Conservation (phyloP, 805 yeast genomes). For the Pachysolen tannophilus region DNA sequence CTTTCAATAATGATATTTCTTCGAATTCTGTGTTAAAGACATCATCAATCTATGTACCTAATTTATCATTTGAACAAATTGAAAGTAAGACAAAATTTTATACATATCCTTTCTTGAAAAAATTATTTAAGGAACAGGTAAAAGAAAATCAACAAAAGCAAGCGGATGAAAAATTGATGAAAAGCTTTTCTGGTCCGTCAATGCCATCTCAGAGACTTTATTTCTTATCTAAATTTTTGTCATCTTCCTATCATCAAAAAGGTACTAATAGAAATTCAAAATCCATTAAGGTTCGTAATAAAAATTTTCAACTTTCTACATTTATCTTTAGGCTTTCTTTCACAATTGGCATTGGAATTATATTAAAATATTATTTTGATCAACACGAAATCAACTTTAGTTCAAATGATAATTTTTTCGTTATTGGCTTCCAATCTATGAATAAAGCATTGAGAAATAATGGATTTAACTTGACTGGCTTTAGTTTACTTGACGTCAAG, state of each 20-base stretch:
- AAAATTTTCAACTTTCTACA: neutral
- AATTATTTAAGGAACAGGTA: conserved; percentile 1
- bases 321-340: neutral
- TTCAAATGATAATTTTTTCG: neutral
- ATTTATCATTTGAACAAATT: neutral
- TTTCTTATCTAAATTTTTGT: neutral
- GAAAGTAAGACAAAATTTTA: neutral
- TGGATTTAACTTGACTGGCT: neutral
- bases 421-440: neutral
- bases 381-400: neutral
- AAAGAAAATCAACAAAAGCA: conserved; percentile 1
- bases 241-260: neutral
- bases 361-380: neutral
- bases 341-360: neutral
- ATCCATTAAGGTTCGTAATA: neutral
- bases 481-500: neutral
- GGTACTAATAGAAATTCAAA: too few species aligned
- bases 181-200: too few species aligned
- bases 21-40: conserved; percentile 16
- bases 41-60: neutral
- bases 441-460: neutral
- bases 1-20: conserved; percentile 10
- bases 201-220: too few species aligned
- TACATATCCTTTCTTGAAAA: neutral
- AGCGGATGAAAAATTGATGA: neutral